Conservation (phyloP, 768 basidiomycete species). For the Leccinum truebloodii region DNA sequence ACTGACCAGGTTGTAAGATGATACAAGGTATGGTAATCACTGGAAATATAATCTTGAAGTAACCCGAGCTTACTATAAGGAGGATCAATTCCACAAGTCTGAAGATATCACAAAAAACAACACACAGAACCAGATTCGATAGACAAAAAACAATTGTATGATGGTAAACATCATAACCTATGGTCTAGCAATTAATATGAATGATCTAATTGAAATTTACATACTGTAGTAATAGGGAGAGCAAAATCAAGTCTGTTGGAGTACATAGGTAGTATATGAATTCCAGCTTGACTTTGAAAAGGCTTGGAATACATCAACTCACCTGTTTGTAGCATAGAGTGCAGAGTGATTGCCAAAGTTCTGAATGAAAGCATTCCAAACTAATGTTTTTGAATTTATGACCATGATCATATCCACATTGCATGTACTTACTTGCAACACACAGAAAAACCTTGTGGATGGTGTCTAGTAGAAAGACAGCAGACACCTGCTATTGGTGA, state of each 20-base stretch:
- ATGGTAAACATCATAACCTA: neutral
- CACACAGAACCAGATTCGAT: conserved; percentile 1
- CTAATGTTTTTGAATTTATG: neutral
- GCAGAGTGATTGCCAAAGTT: neutral
- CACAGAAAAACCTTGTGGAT: neutral
- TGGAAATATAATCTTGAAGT: neutral
- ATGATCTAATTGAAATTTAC: no score
- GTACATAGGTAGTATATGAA: neutral
- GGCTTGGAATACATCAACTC: neutral
- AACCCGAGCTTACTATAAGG: neutral
- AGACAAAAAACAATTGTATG: neutral
- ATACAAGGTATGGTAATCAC: neutral
- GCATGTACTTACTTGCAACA: neutral
- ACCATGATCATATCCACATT: neutral
- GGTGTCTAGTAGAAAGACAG: neutral
- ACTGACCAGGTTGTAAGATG: neutral
- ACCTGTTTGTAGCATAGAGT: neutral
- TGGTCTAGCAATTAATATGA: neutral
- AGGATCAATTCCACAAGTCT: neutral
- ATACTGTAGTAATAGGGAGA: neutral
- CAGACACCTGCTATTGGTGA: neutral
- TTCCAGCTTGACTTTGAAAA: neutral
- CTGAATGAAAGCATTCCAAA: neutral
- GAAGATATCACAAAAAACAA: neutral
- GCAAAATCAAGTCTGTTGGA: neutral